Conservation (phyloP, 2,329 filamentous ascomycete genomes). For the Cercospora berteroae region DNA sequence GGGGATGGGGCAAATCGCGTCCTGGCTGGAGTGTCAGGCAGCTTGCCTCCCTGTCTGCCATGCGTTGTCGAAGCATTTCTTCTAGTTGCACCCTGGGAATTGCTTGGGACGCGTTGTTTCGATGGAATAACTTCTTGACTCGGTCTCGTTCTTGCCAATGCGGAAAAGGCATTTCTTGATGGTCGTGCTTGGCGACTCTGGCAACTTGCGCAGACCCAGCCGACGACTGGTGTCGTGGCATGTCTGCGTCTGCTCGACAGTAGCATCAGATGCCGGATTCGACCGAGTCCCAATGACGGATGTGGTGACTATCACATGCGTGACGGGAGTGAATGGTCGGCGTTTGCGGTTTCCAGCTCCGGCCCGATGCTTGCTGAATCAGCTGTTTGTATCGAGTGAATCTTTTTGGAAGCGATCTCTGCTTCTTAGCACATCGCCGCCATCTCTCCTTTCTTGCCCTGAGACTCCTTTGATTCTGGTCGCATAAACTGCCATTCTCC, state of each 20-base stretch:
- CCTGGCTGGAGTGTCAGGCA: conserved; percentile 61
- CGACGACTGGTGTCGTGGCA: conserved; percentile 1
- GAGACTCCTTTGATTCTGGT: neutral
- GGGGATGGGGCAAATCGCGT: conserved; percentile 94
- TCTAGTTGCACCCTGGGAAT: neutral
- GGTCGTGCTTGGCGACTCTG: conserved; percentile 11
- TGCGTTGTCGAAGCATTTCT: conserved; percentile 12
- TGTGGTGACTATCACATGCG: conserved; percentile 3
- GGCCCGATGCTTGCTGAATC: conserved; percentile 5
- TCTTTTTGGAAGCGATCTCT: neutral
- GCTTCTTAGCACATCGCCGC: neutral
- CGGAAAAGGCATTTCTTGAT: conserved; percentile 8
- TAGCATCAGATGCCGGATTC: conserved; percentile 1
- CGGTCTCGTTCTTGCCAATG: neutral
- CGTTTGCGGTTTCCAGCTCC: neutral
- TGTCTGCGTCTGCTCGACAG: neutral
- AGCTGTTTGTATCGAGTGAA: neutral
- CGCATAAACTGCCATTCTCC: neutral
- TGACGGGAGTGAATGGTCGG: conserved; percentile 4
- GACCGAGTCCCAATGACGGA: neutral
- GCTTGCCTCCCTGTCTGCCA: conserved; percentile 31
- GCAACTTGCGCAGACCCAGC: conserved; percentile 29
- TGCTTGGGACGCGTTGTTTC: neutral
- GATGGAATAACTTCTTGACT: neutral
- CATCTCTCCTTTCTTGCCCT: neutral